These are phyloP conservation scores for Handroanthus guayacan DNA, from an alignment of 257 asterid species.

Conservation along the genomic window DNA sequence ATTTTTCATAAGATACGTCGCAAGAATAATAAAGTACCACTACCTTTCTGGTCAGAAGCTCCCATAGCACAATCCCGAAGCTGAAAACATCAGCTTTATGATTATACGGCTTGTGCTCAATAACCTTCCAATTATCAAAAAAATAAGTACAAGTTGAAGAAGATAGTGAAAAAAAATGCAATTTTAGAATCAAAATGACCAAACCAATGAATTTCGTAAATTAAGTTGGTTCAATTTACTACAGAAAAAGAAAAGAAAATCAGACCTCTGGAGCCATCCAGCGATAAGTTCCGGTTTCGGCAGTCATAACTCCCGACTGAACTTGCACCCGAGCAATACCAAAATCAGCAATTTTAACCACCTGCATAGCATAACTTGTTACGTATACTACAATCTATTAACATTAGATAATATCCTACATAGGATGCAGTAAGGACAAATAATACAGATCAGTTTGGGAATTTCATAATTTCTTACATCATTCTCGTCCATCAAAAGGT, in stretches of 20 bases:
- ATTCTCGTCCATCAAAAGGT: constrained; percentile 82
- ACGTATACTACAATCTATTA: background rate
- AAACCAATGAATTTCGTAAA: background rate
- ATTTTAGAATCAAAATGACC: background rate
- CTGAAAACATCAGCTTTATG: constrained; percentile 90
- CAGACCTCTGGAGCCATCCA: constrained; percentile 99
- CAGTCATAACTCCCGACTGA: constrained; percentile 92
- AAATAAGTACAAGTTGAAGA: constrained; percentile 22
- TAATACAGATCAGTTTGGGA: background rate
- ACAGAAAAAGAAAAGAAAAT: background rate
- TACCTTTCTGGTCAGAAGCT: constrained; percentile 86
- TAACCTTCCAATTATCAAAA: constrained; percentile 58
- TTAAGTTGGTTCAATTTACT: background rate
- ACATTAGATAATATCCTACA: background rate
- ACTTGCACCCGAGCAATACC: constrained; percentile 84
- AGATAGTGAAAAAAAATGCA: background rate
- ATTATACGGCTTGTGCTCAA: constrained; percentile 80
- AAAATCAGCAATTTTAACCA: constrained; percentile 90
- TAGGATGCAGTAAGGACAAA: background rate
- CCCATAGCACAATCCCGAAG: constrained; percentile 83
- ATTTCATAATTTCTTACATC: constrained; percentile 53
- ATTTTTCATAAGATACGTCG: background rate
- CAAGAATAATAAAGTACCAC: background rate
- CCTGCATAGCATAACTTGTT: constrained; percentile 47
- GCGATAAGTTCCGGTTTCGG: constrained; percentile 94